Evolutionary conservation across 495 filamentous ascomycete species (phyloP).

Genomic region (Penicillium lagena): DNA sequence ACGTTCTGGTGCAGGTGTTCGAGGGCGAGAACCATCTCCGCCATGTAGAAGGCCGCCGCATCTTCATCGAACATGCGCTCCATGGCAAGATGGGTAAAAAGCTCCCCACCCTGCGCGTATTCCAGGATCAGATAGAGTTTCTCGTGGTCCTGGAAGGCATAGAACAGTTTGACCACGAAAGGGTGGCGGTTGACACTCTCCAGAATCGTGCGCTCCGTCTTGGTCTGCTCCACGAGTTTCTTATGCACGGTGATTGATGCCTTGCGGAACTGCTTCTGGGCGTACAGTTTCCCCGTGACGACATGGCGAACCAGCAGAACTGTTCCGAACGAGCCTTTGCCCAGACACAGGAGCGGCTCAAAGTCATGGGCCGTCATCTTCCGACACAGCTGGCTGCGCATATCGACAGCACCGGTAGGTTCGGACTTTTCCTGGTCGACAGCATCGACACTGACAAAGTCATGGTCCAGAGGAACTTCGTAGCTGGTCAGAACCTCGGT

Average conservation of each 20-base stretch:
- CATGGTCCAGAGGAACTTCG: constrained; percentile 79
- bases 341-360: constrained; percentile 85
- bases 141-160: constrained; percentile 96
- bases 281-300: constrained; percentile 80
- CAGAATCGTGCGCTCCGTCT: constrained; percentile 88
- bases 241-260: constrained; percentile 89
- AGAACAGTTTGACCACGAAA: constrained; percentile 95
- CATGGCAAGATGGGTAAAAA: constrained; percentile 83
- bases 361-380: constrained; percentile 95
- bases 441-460: constrained; percentile 77
- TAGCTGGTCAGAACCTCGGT: constrained; percentile 66
- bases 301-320: constrained; percentile 87
- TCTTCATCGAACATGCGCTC: constrained; percentile 90
- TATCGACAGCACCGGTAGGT: constrained; percentile 12
- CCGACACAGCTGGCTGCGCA: constrained; percentile 44
- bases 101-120: constrained; percentile 94
- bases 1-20: constrained; percentile 87
- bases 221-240: constrained; percentile 89
- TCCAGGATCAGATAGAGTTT: constrained; percentile 97
- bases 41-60: constrained; percentile 93
- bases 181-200: constrained; percentile 94
- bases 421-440: constrained; percentile 27
- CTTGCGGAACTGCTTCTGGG: constrained; percentile 98
- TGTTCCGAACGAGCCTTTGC: constrained; percentile 92
- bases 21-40: constrained; percentile 89